A percentile compares a stretch with the other conserved stretches of the same genome.
These are phyloP conservation scores for Mucor plumbeus DNA, from an alignment of 371 early-diverging fungal genomes.

Conservation along the genomic window DNA sequence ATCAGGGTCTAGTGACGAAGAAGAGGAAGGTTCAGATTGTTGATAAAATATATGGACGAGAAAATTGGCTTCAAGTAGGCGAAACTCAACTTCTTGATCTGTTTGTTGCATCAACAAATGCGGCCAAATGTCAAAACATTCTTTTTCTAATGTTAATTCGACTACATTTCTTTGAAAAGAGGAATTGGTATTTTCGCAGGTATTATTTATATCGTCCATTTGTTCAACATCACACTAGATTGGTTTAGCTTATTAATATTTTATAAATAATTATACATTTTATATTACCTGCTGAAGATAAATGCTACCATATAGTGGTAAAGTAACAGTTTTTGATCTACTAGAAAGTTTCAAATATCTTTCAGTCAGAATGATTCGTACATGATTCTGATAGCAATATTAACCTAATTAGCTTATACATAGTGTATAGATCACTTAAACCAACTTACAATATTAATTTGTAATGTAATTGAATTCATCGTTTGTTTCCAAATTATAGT, in stretches of 20 bases:
- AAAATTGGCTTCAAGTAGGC: constrained; percentile 13
- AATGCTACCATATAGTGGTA: constrained; percentile 17
- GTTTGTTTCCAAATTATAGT: constrained; percentile 28
- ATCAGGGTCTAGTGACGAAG: neutral
- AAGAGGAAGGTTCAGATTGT: neutral
- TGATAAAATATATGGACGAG: constrained; percentile 8
- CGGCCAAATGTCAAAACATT: constrained; percentile 17
- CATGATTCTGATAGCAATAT: constrained; percentile 13
- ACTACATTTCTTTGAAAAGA: neutral
- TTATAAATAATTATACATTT: too few species aligned
- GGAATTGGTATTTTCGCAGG: neutral
- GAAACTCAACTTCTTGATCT: constrained; percentile 10
- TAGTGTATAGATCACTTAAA: too few species aligned
- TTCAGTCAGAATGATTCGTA: constrained; percentile 3
- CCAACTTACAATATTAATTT: constrained; percentile 15
- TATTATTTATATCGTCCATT: constrained; percentile 12
- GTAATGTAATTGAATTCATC: constrained; percentile 25
- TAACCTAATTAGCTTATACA: neutral
- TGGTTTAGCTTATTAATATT: too few species aligned
- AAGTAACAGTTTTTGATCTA: constrained; percentile 7
- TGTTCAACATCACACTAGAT: constrained; percentile 15
- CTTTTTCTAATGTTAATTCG: constrained; percentile 21
- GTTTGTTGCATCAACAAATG: constrained; percentile 24
- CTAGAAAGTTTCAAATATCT: constrained; percentile 9
- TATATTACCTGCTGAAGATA: constrained; percentile 9